A percentile compares a stretch with the other conserved stretches of the same genome.
Evolutionary conservation across 139 green algal genomes (phyloP).

Genomic region (Picochlorum costavermella): DNA sequence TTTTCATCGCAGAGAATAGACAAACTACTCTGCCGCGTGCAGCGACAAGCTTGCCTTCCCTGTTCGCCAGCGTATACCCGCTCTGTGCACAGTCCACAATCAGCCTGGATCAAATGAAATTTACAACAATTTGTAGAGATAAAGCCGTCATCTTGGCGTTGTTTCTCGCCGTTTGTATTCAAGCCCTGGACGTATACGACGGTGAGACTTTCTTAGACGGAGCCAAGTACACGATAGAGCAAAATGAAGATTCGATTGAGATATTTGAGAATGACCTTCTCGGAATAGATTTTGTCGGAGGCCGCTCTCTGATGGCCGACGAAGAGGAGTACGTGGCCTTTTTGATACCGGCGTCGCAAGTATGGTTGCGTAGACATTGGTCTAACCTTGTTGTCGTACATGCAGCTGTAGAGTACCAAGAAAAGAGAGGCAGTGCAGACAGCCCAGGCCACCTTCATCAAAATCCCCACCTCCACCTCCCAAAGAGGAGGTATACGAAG

Average conservation of each 20-base stretch:
- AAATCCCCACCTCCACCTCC: not conserved
- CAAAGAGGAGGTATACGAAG: too few relatives aligned
- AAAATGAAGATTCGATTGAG: not conserved
- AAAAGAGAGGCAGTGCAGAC: not conserved
- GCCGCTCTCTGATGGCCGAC: not conserved
- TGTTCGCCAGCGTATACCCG: too few relatives aligned
- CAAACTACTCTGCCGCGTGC: too few relatives aligned
- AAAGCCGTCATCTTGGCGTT: too few relatives aligned
- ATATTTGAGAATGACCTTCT: slow-evolving; percentile 1
- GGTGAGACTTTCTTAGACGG: not conserved
- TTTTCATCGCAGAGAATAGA: too few relatives aligned
- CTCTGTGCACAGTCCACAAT: too few relatives aligned
- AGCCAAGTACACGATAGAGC: not conserved
- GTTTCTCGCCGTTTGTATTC: too few relatives aligned
- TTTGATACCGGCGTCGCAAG: not conserved
- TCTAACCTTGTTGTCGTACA: not conserved
- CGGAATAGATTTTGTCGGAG: not conserved
- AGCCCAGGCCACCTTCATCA: not conserved
- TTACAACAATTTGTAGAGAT: too few relatives aligned
- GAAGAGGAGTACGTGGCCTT: not conserved
- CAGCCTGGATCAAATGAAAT: too few relatives aligned
- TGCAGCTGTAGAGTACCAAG: not conserved
- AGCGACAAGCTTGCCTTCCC: too few relatives aligned
- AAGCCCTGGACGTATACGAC: not conserved
- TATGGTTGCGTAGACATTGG: not conserved